These are phyloP conservation scores for Niveomyces coronatus DNA, from an alignment of 2,329 filamentous ascomycete species.

Conservation along the genomic window DNA sequence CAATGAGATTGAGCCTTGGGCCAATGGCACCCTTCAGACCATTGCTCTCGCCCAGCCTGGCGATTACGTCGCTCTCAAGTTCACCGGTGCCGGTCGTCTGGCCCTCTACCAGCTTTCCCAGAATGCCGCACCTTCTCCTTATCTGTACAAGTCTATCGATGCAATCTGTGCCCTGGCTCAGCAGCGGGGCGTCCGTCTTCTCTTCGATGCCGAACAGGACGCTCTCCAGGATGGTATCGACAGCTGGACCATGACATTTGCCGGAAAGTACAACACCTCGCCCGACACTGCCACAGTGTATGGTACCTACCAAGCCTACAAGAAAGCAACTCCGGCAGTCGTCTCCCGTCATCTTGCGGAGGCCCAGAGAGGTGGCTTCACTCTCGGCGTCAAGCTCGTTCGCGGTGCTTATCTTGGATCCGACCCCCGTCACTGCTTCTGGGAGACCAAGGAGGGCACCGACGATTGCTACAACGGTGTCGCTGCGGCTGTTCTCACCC, in stretches of 20 bases:
- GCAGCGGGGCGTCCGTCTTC: conserved; percentile 57
- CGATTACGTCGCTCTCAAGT: conserved; percentile 61
- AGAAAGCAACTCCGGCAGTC: conserved; percentile 49
- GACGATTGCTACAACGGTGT: conserved; percentile 65
- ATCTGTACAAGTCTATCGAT: conserved; percentile 60
- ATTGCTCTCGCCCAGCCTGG: conserved; percentile 53
- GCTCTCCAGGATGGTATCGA: conserved; percentile 71
- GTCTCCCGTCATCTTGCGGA: conserved; percentile 49
- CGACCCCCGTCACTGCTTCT: conserved; percentile 60
- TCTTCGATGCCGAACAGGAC: conserved; percentile 82
- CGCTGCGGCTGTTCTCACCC: conserved; percentile 54
- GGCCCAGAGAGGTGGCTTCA: conserved; percentile 51
- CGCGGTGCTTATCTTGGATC: conserved; percentile 63
- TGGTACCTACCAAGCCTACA: conserved; percentile 70
- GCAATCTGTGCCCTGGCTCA: conserved; percentile 64
- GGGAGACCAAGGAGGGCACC: conserved; percentile 61
- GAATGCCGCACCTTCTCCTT: conserved; percentile 50
- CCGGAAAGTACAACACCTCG: conserved; percentile 62
- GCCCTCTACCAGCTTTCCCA: conserved; percentile 57
- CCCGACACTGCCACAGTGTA: conserved; percentile 62
- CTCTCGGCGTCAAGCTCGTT: conserved; percentile 64
- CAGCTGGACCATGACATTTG: conserved; percentile 67
- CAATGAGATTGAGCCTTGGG: conserved; percentile 61
- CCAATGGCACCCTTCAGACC: conserved; percentile 62
- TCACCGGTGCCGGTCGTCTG: conserved; percentile 71